Percentiles rank a stretch among this genome's conserved stretches.
Evolutionary conservation across 257 asterid genomes (phyloP).

Genomic region (Verbascum thapsus): DNA sequence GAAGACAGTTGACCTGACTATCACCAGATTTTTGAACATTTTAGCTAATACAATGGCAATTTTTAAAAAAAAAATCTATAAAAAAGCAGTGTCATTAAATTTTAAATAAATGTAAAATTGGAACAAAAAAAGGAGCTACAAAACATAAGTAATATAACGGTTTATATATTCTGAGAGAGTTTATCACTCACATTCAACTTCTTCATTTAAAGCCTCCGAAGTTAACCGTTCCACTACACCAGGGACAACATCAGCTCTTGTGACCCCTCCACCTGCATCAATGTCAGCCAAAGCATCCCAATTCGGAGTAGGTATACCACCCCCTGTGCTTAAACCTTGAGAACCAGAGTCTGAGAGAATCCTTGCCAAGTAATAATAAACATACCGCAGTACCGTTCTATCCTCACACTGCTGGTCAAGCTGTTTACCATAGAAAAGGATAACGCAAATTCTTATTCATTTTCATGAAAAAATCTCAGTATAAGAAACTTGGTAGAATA

Average conservation of each 20-base stretch:
- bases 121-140: constrained; percentile 23
- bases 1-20: no score
- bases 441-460: constrained; percentile 29
- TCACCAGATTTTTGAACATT: not conserved
- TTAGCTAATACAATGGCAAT: constrained; percentile 1
- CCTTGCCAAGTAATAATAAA: constrained; percentile 95
- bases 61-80: not conserved
- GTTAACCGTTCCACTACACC: constrained; percentile 78
- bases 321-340: constrained; percentile 96
- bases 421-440: constrained; percentile 43
- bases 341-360: constrained; percentile 94
- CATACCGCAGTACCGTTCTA: constrained; percentile 94
- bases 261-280: constrained; percentile 96
- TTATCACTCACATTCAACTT: constrained; percentile 70
- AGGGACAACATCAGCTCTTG: constrained; percentile 99
- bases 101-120: not conserved
- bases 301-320: constrained; percentile 99
- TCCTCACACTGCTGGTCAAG: constrained; percentile 99
- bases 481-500: constrained; percentile 10
- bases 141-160: constrained; percentile 24
- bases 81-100: constrained; percentile 11
- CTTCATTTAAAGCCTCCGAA: constrained; percentile 91
- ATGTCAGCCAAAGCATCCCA: constrained; percentile 99
- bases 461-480: not conserved
- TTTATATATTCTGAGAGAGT: constrained; percentile 13